Evolutionary conservation across 192 early-diverging fungal species (phyloP).

Genomic region (Coemansia sp.): DNA sequence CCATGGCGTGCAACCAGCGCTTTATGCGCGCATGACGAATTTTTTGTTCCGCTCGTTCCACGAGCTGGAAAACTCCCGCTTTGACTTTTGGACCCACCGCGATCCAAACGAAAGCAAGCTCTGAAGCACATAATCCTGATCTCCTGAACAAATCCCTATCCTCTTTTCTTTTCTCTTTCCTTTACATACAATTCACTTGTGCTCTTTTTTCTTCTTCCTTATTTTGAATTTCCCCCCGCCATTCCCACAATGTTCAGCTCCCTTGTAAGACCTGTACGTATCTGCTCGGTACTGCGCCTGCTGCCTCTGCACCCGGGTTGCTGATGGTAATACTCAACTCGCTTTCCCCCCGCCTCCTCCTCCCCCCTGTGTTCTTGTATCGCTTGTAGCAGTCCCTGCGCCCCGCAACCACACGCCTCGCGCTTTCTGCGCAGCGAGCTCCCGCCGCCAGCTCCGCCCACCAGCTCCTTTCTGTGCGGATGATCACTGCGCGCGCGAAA

Average conservation of each 20-base stretch:
- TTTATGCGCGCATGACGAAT: conserved; percentile 60
- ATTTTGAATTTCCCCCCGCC: conserved; percentile 1
- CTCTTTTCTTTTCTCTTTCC: neutral
- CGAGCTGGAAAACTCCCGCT: conserved; percentile 52
- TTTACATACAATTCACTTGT: neutral
- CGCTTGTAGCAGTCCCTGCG: conserved; percentile 25
- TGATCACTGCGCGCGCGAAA: conserved; percentile 38
- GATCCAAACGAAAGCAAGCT: conserved; percentile 23
- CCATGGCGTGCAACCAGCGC: conserved; percentile 70
- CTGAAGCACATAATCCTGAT: neutral
- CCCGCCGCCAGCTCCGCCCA: neutral
- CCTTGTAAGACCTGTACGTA: conserved; percentile 12
- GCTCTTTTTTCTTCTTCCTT: conserved; percentile 5
- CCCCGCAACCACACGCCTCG: conserved; percentile 1
- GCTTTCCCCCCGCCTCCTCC: neutral
- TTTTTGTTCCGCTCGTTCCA: conserved; percentile 58
- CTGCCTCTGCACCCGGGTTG: neutral
- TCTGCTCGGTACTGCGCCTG: neutral
- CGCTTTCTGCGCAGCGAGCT: neutral
- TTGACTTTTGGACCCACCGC: conserved; percentile 45
- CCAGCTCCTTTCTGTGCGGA: conserved; percentile 20
- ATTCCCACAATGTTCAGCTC: conserved; percentile 13
- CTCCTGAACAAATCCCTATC: neutral
- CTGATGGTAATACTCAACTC: neutral
- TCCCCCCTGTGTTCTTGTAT: neutral